These are phyloP conservation scores for Brassica cretica DNA, from an alignment of 345 rosid species.

Conservation along the genomic window DNA sequence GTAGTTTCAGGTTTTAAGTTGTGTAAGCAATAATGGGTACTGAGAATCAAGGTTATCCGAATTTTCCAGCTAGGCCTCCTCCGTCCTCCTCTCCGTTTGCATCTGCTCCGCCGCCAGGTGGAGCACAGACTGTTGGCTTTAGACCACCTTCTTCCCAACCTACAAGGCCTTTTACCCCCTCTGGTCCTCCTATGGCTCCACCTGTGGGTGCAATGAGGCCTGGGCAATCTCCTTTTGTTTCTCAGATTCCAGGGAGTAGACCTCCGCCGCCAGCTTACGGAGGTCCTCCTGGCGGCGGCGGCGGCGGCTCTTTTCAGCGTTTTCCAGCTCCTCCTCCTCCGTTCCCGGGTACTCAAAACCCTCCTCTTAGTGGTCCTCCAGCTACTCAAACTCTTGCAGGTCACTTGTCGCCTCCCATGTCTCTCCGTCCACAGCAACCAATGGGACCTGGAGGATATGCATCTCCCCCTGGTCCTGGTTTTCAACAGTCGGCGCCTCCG, in stretches of 20 bases:
- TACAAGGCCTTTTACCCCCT: constrained; percentile 44
- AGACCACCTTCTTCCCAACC: constrained; percentile 63
- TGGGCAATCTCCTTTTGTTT: constrained; percentile 28
- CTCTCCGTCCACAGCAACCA: constrained; percentile 55
- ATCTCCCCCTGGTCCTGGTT: constrained; percentile 48
- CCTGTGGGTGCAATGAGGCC: constrained; percentile 53
- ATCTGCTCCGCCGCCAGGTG: constrained; percentile 56
- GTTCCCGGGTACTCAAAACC: constrained; percentile 51
- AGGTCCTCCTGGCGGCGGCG: constrained; percentile 50
- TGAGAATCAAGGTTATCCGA: constrained; percentile 67
- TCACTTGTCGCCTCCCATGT: constrained; percentile 46
- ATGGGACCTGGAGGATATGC: constrained; percentile 54
- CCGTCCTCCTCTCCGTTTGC: constrained; percentile 57
- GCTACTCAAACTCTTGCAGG: constrained; percentile 55
- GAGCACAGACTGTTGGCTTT: constrained; percentile 50
- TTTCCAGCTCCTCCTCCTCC: constrained; percentile 51
- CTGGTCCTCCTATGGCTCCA: constrained; percentile 48
- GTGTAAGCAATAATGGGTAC: constrained; percentile 55
- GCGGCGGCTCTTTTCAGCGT: constrained; percentile 55
- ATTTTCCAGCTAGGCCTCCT: constrained; percentile 52
- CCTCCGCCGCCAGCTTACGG: constrained; percentile 39
- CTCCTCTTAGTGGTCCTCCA: constrained; percentile 54
- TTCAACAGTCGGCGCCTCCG: constrained; percentile 55
- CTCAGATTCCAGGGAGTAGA: constrained; percentile 34
- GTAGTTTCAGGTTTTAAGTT: constrained; percentile 40